These are phyloP conservation scores for Beta vulgaris DNA, from an alignment of 148 eudicot genomes.

Conservation along the genomic window DNA sequence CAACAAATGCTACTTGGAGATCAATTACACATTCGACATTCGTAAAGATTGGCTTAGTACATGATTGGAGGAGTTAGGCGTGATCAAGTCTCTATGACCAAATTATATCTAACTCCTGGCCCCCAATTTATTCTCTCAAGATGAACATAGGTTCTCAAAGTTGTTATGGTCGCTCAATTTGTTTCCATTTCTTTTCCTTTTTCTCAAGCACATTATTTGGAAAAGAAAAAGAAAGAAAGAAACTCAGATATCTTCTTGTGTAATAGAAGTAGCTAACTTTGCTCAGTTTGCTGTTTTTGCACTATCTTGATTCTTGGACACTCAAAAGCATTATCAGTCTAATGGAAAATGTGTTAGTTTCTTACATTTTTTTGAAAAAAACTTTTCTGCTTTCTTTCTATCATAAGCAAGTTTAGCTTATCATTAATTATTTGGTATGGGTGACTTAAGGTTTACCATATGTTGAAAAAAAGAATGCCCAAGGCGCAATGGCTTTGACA, in stretches of 20 bases:
- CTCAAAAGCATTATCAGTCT: neutral
- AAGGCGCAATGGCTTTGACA: too few species aligned
- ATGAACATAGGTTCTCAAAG: conserved; percentile 14
- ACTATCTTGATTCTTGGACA: neutral
- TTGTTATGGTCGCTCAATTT: neutral
- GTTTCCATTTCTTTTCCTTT: conserved; percentile 2
- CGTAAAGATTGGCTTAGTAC: conserved; percentile 49
- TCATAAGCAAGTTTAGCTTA: neutral
- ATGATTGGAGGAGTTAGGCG: conserved; percentile 8
- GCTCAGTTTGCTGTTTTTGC: conserved; percentile 7
- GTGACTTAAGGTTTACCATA: too few species aligned
- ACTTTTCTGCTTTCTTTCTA: neutral
- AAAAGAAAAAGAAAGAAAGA: conserved; percentile 5
- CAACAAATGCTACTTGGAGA: conserved; percentile 62
- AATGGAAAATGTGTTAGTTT: neutral
- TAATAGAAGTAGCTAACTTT: conserved; percentile 8
- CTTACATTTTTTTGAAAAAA: too few species aligned
- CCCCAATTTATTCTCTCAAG: neutral
- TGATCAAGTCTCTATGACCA: neutral
- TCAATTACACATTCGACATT: conserved; percentile 58
- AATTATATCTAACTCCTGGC: neutral
- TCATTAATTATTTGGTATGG: too few species aligned
- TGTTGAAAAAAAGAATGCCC: too few species aligned
- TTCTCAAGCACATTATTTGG: neutral
- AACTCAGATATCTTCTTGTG: conserved; percentile 10